phyloP scores from a whole-genome alignment of 495 filamentous ascomycete species.

The Podospora pseudoanserina region DNA sequence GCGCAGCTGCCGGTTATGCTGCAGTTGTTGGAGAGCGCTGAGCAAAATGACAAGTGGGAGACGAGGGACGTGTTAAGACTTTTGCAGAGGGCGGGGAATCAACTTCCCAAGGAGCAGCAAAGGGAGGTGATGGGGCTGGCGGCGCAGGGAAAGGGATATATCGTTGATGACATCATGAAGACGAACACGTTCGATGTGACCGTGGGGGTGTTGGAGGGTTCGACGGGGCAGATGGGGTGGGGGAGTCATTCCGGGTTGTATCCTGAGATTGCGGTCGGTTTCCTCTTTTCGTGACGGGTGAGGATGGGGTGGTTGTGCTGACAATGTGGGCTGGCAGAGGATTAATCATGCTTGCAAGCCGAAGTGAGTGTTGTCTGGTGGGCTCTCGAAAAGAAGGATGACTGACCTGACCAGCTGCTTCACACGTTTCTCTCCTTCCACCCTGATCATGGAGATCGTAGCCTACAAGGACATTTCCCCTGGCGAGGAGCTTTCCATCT shows the following conservation, averaged over 20 bases:
- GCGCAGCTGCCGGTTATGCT: conserved; percentile 24
- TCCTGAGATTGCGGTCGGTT: conserved; percentile 31
- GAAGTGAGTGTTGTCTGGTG: conserved; percentile 22
- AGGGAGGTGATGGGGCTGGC: conserved; percentile 13
- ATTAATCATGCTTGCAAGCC: conserved; percentile 35
- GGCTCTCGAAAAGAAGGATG: neutral
- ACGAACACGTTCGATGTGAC: conserved; percentile 32
- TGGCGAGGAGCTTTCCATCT: conserved; percentile 30
- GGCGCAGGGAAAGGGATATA: conserved; percentile 19
- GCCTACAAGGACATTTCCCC: conserved; percentile 30
- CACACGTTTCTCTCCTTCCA: conserved; percentile 28
- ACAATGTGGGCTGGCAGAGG: conserved; percentile 19
- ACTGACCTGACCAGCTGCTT: conserved; percentile 13
- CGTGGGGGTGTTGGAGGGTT: conserved; percentile 14
- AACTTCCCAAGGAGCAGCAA: conserved; percentile 11
- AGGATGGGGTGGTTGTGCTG: neutral
- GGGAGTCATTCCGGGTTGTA: conserved; percentile 30
- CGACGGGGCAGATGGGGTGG: neutral
- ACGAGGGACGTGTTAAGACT: conserved; percentile 22
- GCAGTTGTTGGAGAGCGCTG: conserved; percentile 18
- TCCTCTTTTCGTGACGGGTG: neutral
- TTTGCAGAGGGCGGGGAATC: conserved; percentile 25
- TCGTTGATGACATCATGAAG: conserved; percentile 32
- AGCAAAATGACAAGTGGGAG: conserved; percentile 19
- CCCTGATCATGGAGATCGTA: conserved; percentile 31